These are phyloP conservation scores for Teunomyces stri DNA, from an alignment of 805 yeast genomes.

Conservation along the genomic window DNA sequence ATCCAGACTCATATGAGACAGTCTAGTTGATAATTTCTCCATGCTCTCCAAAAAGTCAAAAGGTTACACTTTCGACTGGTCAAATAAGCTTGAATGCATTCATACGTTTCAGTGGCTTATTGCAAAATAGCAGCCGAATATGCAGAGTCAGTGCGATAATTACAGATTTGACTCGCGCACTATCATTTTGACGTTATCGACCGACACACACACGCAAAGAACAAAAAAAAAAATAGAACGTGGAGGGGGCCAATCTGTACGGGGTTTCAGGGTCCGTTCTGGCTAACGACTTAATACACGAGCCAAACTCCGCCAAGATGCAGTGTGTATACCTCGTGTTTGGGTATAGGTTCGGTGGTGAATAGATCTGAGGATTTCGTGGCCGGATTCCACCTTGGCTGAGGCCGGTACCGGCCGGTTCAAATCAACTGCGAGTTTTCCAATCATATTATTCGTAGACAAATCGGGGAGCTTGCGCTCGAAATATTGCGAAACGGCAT, in stretches of 20 bases:
- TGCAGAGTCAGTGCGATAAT: conserved; percentile 1
- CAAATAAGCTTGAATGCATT: neutral
- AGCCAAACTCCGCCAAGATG: no score
- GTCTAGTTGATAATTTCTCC: neutral
- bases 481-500: neutral
- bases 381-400: neutral
- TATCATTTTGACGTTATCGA: neutral
- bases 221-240: neutral
- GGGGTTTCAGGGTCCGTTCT: neutral
- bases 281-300: neutral
- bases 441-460: neutral
- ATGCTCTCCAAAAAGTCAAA: neutral
- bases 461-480: neutral
- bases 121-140: neutral
- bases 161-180: conserved; percentile 3
- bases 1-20: neutral
- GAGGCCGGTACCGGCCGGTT: neutral
- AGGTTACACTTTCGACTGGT: neutral
- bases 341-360: neutral
- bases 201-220: neutral
- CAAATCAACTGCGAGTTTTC: neutral
- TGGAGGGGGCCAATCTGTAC: no score
- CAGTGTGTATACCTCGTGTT: neutral
- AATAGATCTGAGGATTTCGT: neutral
- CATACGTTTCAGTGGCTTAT: neutral